Evolutionary conservation across 495 filamentous ascomycete genomes (phyloP).

Genomic region (Entonaema liquescens): DNA sequence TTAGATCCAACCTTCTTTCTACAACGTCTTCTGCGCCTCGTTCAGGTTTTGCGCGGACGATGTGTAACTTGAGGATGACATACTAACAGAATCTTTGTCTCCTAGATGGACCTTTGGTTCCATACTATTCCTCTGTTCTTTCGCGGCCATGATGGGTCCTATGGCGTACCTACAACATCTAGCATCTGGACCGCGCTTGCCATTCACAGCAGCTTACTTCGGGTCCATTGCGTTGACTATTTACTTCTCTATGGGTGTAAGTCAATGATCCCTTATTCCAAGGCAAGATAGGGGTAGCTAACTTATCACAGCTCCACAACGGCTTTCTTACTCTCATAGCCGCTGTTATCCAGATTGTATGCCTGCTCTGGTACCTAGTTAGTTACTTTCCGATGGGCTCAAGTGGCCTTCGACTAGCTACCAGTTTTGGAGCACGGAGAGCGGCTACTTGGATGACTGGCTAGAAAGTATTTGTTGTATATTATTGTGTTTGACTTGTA

Average conservation of each 20-base stretch:
- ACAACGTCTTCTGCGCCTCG: slow-evolving; percentile 23
- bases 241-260: slow-evolving; percentile 90
- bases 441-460: slow-evolving; percentile 90
- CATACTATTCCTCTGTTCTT: slow-evolving; percentile 87
- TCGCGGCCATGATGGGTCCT: slow-evolving; percentile 93
- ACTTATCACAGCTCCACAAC: slow-evolving; percentile 71
- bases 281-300: slow-evolving; percentile 21
- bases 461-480: slow-evolving; percentile 48
- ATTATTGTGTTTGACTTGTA: slow-evolving; percentile 2
- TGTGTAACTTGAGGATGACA: slow-evolving; percentile 7
- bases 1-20: slow-evolving; percentile 39
- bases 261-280: slow-evolving; percentile 49
- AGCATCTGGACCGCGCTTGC: slow-evolving; percentile 81
- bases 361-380: slow-evolving; percentile 91
- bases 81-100: slow-evolving; percentile 22
- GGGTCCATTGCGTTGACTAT: slow-evolving; percentile 90
- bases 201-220: slow-evolving; percentile 97
- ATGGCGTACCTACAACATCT: slow-evolving; percentile 83
- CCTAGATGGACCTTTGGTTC: slow-evolving; percentile 94
- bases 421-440: slow-evolving; percentile 81
- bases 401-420: slow-evolving; percentile 84
- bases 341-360: slow-evolving; percentile 80
- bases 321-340: slow-evolving; percentile 85
- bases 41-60: not conserved
- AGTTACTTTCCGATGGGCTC: slow-evolving; percentile 99